Base-by-base conservation (phyloP, 352 stramenopile species). In the Aphanomyces euteiches region DNA sequence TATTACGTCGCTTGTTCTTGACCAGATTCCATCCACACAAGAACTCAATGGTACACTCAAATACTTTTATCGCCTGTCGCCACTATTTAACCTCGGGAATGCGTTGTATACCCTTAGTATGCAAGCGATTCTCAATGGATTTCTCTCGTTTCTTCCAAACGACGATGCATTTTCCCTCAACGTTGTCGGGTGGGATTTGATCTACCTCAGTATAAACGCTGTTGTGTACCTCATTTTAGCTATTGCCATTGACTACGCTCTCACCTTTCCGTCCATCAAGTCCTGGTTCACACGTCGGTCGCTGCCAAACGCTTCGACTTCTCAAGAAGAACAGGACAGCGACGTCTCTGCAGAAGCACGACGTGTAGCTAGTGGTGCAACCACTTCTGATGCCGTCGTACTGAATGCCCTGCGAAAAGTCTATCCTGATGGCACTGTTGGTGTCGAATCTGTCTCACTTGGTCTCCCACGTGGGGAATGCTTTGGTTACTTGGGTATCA, bases 401-500 rank as follows among this genome's bases (percentile, higher is more conserved):
- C 37, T 97, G 0, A 75, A 90, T 10, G 56, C 70, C 8, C 66
- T 98, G 5, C 76, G 86, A 19, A 98, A 98, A 75, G 85, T 97
- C 43, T 98, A 96, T 75, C 78, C 78, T 43, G 85, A 79, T 12
- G 67, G 72, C 36, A 94, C 90, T 66, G 74, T 89, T 34, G 89
- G 87, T 7, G 72, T 96, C 7, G 69, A 87, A 15, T 75, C 90
- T 47, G 74, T 97, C 65, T 92, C 79, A 13, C 78, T 97, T 2
- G 82, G 79, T 28, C 79, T 97, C 36, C 56, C 77, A 2, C 73
- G 70, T 5, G 86, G 88, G 41, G 85, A 95, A 73, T 87, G 86
- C 66, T 96, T 97, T 69, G 95, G 95, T 0, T 95, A 98, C 67
- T 79, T 98, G 4, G 95, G 95, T 39, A 96, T 98, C 64, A 98